Conservation (phyloP, 331 rosid species). For the Acacia pycnantha region DNA sequence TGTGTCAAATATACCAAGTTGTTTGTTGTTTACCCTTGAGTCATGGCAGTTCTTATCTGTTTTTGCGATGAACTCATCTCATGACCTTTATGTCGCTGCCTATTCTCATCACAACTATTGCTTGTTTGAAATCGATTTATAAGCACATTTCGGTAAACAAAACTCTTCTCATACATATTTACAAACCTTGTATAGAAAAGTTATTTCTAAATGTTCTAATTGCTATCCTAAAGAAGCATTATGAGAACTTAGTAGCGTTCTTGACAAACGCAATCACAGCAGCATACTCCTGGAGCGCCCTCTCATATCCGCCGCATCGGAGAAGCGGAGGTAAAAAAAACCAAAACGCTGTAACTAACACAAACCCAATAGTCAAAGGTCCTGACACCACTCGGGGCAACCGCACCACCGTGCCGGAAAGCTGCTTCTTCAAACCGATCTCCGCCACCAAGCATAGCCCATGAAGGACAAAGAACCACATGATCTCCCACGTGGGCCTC, state of each 20-base stretch:
- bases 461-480: slow-evolving; percentile 40
- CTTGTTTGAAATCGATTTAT: no score
- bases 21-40: background rate
- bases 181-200: no score
- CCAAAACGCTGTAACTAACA: slow-evolving; percentile 42
- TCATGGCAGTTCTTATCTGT: background rate
- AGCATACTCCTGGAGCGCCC: slow-evolving; percentile 41
- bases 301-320: slow-evolving; percentile 32
- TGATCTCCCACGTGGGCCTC: slow-evolving; percentile 45
- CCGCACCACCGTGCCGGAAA: background rate
- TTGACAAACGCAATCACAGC: slow-evolving; percentile 31
- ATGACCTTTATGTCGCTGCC: no score
- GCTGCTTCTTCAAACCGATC: slow-evolving; percentile 31
- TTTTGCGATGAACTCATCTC: background rate
- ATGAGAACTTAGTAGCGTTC: background rate
- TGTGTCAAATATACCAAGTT: background rate
- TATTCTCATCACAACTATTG: no score
- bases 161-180: no score
- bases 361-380: slow-evolving; percentile 41
- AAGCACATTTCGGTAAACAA: no score
- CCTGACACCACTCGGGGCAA: slow-evolving; percentile 34
- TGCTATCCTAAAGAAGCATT: no score
- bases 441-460: slow-evolving; percentile 30
- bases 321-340: slow-evolving; percentile 49
- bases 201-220: no score